Conservation (phyloP, 164 flowering plant species). For the Amborella trichopoda region DNA sequence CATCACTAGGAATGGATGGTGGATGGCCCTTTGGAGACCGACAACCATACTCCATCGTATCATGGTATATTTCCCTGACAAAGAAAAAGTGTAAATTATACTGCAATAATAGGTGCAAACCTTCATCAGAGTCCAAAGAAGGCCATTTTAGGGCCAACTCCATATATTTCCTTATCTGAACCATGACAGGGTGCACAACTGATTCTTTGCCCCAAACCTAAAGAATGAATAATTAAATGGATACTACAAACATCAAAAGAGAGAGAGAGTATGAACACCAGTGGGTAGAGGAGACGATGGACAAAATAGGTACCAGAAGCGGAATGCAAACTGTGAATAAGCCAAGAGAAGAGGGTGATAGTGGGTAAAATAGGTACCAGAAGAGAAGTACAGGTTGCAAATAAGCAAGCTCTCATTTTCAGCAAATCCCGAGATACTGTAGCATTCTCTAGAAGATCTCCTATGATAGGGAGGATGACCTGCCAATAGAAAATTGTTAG, state of each 20-base stretch:
- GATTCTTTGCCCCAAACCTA: constrained; percentile 39
- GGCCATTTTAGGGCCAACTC: constrained; percentile 53
- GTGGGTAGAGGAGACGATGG: neutral
- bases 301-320: constrained; percentile 41
- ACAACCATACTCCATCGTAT: too few species aligned
- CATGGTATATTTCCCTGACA: too few species aligned
- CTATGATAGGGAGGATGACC: constrained; percentile 55
- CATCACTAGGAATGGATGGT: too few species aligned
- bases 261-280: neutral
- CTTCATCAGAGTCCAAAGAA: constrained; percentile 50
- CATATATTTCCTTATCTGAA: constrained; percentile 30
- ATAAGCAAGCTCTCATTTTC: constrained; percentile 63
- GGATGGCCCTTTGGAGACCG: too few species aligned
- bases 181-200: constrained; percentile 26
- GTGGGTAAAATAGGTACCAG: constrained; percentile 31
- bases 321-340: constrained; percentile 77
- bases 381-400: constrained; percentile 74
- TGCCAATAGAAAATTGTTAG: constrained; percentile 10
- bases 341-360: constrained; percentile 4
- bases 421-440: constrained; percentile 25
- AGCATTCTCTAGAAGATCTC: constrained; percentile 35
- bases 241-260: neutral
- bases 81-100: neutral
- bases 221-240: constrained; percentile 11
- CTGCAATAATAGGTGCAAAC: constrained; percentile 13